A percentile compares a stretch with the other conserved stretches of the same genome.
Evolutionary conservation across 164 flowering plant species (phyloP).

Genomic region (Vitis cinerea): DNA sequence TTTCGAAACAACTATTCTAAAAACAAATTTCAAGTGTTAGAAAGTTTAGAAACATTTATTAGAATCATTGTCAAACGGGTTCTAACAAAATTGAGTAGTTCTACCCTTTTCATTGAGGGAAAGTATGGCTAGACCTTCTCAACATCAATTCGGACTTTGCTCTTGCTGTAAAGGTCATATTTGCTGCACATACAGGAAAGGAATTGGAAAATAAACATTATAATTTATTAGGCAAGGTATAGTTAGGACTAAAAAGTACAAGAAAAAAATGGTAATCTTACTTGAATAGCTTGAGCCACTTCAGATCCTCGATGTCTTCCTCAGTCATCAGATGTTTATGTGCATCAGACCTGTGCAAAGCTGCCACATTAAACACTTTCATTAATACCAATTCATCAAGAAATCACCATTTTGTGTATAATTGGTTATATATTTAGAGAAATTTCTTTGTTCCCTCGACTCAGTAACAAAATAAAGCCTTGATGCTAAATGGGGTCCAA

Average conservation of each 20-base stretch:
- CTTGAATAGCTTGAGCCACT: constrained; percentile 75
- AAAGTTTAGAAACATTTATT: no score
- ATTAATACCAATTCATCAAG: background rate
- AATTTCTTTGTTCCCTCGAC: no score
- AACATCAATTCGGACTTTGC: constrained; percentile 44
- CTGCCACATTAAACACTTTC: constrained; percentile 14
- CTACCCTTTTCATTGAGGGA: constrained; percentile 44
- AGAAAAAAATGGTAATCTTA: constrained; percentile 10
- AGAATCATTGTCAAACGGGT: no score
- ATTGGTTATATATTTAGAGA: no score
- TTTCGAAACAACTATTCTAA: no score
- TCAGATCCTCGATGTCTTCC: constrained; percentile 61
- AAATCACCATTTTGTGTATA: no score
- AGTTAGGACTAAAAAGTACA: no score
- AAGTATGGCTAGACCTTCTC: constrained; percentile 45
- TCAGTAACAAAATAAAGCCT: no score
- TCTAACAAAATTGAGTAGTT: no score
- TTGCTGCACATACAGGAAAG: constrained; percentile 25
- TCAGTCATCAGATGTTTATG: constrained; percentile 67
- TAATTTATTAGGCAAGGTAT: no score
- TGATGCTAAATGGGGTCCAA: background rate
- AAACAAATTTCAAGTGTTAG: no score
- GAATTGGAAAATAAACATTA: no score
- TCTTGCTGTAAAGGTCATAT: constrained; percentile 55
- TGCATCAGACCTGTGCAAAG: constrained; percentile 54